Evolutionary conservation across 1,139 yeast species (phyloP), one percentile per base, ranked within the genome.

Genomic region (Hyphopichia burtonii): DNA sequence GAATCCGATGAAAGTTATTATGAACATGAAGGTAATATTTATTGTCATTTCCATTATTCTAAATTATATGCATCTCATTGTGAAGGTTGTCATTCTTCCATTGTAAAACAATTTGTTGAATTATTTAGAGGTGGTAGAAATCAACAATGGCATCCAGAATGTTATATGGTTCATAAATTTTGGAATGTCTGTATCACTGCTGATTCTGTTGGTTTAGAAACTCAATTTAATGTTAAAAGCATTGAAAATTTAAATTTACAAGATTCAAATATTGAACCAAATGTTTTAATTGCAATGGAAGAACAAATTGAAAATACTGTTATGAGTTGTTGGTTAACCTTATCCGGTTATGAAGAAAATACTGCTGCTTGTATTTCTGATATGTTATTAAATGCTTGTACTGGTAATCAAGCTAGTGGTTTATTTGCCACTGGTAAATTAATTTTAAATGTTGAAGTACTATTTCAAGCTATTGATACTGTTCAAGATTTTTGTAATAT

Each of bases 61-160:
- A 83, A 84, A 46, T 68, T 80, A 43, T 85, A 84, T 61, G 97
- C 98, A 1, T 84, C 86, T 25, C 84, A 85, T 47, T 94, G 99
- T 68, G 95, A 89, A 65, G 97, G 98, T 18, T 93, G 99, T 65
- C 79, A 84, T 48, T 84, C 90, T 30, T 88, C 97, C 2, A 93
- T 93, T 43, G 80, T 94, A 28, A 91, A 91, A 55, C 98, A 93
- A 59, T 93, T 90, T 64, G 96, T 91, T 31, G 97, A 93, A 61
- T 80, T 93, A 38, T 88, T 82, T 49, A 76, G 96, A 51, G 96
- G 96, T 38, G 97, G 97, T n/a, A 77, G 86, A 52, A 86, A 86
- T 49, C 96, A 91, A 60, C 96, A 90, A 58, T 94, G 99, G 99
- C 99, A 94, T 62, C 98, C 98, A 2, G 99, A 94, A 61, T 94